Evolutionary conservation across 768 basidiomycete genomes (phyloP).

Genomic region (Suillus paluster): DNA sequence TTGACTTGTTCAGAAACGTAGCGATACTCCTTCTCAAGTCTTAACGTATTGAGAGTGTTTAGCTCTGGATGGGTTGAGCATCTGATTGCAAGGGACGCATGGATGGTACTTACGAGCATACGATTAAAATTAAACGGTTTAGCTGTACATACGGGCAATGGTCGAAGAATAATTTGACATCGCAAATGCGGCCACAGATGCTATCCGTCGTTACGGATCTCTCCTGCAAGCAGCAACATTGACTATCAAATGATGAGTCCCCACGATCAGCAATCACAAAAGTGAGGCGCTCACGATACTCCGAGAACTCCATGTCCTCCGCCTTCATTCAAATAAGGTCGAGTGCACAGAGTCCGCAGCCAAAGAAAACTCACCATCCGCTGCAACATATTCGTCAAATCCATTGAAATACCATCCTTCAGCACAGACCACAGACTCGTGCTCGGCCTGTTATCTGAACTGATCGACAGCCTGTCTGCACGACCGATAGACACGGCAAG

Average conservation of each 20-base stretch:
- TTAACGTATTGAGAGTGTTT: slow-evolving; percentile 94
- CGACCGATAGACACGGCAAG: slow-evolving; percentile 75
- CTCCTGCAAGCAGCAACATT: slow-evolving; percentile 80
- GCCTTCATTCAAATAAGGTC: slow-evolving; percentile 45
- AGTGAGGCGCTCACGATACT: slow-evolving; percentile 67
- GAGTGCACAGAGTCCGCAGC: neutral
- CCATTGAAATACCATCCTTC: slow-evolving; percentile 95
- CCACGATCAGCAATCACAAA: slow-evolving; percentile 8
- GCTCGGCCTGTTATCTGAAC: slow-evolving; percentile 78
- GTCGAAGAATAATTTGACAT: slow-evolving; percentile 99
- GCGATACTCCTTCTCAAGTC: slow-evolving; percentile 85
- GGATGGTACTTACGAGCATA: slow-evolving; percentile 67
- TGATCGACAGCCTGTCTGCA: slow-evolving; percentile 67
- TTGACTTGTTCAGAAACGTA: slow-evolving; percentile 97
- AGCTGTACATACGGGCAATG: slow-evolving; percentile 94
- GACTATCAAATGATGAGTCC: slow-evolving; percentile 47
- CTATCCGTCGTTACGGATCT: slow-evolving; percentile 82
- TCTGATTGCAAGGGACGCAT: neutral
- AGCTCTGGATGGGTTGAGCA: slow-evolving; percentile 52
- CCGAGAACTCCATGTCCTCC: slow-evolving; percentile 98
- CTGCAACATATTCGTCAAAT: slow-evolving; percentile 96
- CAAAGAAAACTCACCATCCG: slow-evolving; percentile 66
- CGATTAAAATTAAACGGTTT: slow-evolving; percentile 99
- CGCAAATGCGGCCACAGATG: slow-evolving; percentile 94
- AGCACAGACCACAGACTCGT: slow-evolving; percentile 95